Evolutionary conservation across 495 filamentous ascomycete genomes (phyloP), one percentile per base, ranked within the genome.

Genomic region (Aspergillus avenaceus): DNA sequence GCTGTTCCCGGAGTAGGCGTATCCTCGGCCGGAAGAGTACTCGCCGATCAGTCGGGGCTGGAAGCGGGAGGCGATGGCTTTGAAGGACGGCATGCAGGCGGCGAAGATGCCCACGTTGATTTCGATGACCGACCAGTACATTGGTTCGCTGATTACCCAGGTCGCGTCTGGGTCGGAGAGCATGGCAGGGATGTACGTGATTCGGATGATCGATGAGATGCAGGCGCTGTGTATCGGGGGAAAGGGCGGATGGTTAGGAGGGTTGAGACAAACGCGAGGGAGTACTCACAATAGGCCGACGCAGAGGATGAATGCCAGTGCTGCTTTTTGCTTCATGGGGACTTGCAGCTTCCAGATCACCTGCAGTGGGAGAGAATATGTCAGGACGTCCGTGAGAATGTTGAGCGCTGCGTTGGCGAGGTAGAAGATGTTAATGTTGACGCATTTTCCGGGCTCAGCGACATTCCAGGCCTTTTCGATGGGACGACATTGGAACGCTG

Each of bases 381-480:
- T 77, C 50, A 75, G 56, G 0, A 77, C 22, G 52, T 85, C 80
- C 6, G 79, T 69, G 11, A 75, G 28, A 19, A 85, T 76, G 55
- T 77, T 80, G 23, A 84, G 55, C 3, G 59, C 69, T 0, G 75
- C 67, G 41, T 75, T 71, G 48, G 64, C 61, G 43, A 73, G 71
- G 23, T 69, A 76, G 43, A 78, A 64, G 13, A 65, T 54, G 49
- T 76, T 76, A 44, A 73, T 67, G 44, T 75, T 60, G 40, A 81
- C 62, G 57, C 72, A 75, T 47, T 62, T 62, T 21, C 77, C 72
- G 3, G 44, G 29, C 5, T 51, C 47, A 8, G 50, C 56, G 1
- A 19, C 31, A 2, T 59, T 54, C 69, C 69, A 72, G 24, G 63
- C 69, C 43, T 59, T 62, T 45, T 55, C 54, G 40, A 70, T 62